Evolutionary conservation across 2,329 filamentous ascomycete species (phyloP), one percentile per base, ranked within the genome.

Genomic region (Botrytis byssoidea): DNA sequence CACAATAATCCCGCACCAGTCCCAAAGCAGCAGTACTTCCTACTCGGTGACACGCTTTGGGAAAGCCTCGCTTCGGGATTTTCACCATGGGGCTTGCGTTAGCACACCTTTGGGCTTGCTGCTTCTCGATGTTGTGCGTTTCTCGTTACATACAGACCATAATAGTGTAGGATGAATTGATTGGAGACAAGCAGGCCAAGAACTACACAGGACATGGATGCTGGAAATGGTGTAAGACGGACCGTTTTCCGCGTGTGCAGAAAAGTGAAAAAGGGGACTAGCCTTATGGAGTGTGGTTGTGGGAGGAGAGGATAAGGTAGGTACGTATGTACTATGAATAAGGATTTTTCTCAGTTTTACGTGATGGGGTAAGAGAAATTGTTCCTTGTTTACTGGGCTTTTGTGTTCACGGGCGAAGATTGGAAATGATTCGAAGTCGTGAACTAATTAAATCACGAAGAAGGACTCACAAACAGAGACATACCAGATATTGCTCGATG

Each of bases 201-300:
- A 57, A 51, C n/a, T 20, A 40, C 48, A 66, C 25, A 6, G 46
- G 14, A 10, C 48, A 42, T n/a, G 66, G 66, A 40, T 69, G 20
- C 29, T 59, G 14, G 14, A 57, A 18, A 29, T 73, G 71, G 64
- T 73, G 71, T 70, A 64, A 71, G 66, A 73, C 72, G 72, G 72
- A 73, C 72, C 72, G 72, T 73, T 73, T 73, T 71, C 72, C 72
- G 72, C 72, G 67, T 73, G 72, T 73, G 72, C 72, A 73, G 66
- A 70, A 64, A 22, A 10, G 44, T 60, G 65, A 37, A 32, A 35
- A 51, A 40, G 42, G 42, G 63, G 40, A n/a, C 18, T 57, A 69
- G 66, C 35, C 29, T 55, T 57, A 51, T 73, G 37, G 57, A 46
- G 65, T 66, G 42, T 60, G 66, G 48, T 32, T 64, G 37, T 48